These are phyloP conservation scores for Sesbania bispinosa DNA, from an alignment of 306 rosid species.

Conservation along the genomic window DNA sequence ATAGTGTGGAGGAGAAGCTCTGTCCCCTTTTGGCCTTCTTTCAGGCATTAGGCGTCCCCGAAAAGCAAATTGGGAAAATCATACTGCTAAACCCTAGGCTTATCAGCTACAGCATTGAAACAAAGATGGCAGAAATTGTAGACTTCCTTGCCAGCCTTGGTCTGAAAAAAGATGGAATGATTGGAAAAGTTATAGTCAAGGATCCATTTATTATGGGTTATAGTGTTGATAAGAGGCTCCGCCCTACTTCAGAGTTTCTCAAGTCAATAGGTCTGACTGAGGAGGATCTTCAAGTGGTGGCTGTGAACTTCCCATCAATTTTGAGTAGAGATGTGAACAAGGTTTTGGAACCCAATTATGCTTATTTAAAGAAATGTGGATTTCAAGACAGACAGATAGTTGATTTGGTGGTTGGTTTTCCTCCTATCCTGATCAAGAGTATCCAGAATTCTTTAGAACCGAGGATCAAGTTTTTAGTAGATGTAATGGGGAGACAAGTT, in stretches of 20 bases:
- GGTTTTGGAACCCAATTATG: conserved; percentile 63
- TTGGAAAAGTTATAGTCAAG: conserved; percentile 71
- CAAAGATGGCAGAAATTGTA: conserved; percentile 65
- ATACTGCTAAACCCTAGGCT: conserved; percentile 86
- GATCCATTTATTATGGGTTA: conserved; percentile 88
- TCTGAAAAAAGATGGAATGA: conserved; percentile 67
- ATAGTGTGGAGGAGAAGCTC: conserved; percentile 90
- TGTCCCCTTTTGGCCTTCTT: conserved; percentile 92
- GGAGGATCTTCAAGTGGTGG: conserved; percentile 61
- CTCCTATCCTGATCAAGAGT: conserved; percentile 84
- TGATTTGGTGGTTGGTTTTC: conserved; percentile 77
- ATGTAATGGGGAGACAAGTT: conserved; percentile 73
- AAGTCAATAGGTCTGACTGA: conserved; percentile 59
- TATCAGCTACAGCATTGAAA: conserved; percentile 80
- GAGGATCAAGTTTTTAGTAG: conserved; percentile 65
- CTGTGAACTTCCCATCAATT: conserved; percentile 65
- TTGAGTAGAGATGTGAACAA: conserved; percentile 77
- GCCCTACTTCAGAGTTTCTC: conserved; percentile 66
- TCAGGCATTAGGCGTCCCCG: conserved; percentile 74
- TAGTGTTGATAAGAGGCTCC: conserved; percentile 71
- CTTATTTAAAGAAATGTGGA: conserved; percentile 53
- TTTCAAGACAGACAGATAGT: conserved; percentile 65
- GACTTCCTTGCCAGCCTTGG: conserved; percentile 70
- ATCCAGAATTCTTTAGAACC: conserved; percentile 72
- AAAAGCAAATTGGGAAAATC: conserved; percentile 80